phyloP scores from a whole-genome alignment of 768 basidiomycete genomes.

The Hygrocybe coccinea region DNA sequence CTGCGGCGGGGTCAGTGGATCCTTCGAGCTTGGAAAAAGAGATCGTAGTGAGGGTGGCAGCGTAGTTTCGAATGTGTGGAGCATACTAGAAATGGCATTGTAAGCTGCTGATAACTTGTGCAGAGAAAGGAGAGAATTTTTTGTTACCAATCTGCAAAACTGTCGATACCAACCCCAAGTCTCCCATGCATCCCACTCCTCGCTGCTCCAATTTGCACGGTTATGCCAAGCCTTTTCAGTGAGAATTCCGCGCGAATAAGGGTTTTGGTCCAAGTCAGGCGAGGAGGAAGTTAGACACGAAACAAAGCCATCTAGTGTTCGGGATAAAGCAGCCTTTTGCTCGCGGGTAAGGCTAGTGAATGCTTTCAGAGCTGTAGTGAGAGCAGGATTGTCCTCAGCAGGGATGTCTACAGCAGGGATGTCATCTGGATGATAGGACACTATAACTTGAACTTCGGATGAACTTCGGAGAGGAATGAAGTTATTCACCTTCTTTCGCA shows the following conservation, averaged over 20 bases:
- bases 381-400: constrained; percentile 56
- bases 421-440: constrained; percentile 33
- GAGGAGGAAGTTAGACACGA: constrained; percentile 48
- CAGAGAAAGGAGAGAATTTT: background rate
- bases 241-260: constrained; percentile 52
- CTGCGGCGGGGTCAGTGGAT: constrained; percentile 50
- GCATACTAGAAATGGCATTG: constrained; percentile 51
- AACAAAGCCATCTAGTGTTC: constrained; percentile 74
- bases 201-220: constrained; percentile 61
- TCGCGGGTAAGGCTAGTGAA: constrained; percentile 69
- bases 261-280: constrained; percentile 43
- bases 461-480: background rate
- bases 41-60: constrained; percentile 62
- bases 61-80: constrained; percentile 71
- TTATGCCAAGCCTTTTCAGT: constrained; percentile 65
- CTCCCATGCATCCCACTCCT: constrained; percentile 82
- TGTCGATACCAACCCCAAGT: constrained; percentile 91
- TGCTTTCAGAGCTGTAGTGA: constrained; percentile 71
- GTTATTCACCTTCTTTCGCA: constrained; percentile 41
- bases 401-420: constrained; percentile 42
- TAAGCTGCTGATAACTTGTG: background rate
- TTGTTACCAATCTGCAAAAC: constrained; percentile 75
- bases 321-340: constrained; percentile 67
- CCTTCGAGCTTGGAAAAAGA: constrained; percentile 63
- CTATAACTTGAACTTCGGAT: background rate